These are phyloP conservation scores for Pseudoperonospora humuli DNA, from an alignment of 352 stramenopile genomes.

Conservation along the genomic window DNA sequence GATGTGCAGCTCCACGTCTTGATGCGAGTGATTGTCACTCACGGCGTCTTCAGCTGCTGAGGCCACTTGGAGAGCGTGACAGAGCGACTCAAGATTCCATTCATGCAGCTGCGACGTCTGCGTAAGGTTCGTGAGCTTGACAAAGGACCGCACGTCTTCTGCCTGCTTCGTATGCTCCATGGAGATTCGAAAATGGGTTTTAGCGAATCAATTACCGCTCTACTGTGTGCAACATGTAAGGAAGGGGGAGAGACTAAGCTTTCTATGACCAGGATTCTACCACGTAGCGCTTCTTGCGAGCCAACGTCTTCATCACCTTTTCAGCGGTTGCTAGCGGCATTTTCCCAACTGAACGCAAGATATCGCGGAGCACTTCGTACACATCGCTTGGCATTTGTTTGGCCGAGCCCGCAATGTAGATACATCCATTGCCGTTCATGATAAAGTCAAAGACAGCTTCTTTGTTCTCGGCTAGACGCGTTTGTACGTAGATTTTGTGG, in stretches of 20 bases:
- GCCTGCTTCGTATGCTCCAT: conserved; percentile 13
- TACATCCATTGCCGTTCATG: conserved; percentile 46
- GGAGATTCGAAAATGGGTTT: neutral
- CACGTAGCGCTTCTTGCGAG: conserved; percentile 74
- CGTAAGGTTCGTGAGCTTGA: conserved; percentile 39
- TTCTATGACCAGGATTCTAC: conserved; percentile 80
- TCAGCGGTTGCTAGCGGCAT: conserved; percentile 59
- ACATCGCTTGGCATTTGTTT: conserved; percentile 91
- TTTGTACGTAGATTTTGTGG: conserved; percentile 90
- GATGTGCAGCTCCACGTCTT: conserved; percentile 20
- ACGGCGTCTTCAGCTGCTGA: conserved; percentile 26
- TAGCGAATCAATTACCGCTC: conserved; percentile 7
- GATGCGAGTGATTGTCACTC: conserved; percentile 1
- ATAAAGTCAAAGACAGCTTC: conserved; percentile 60
- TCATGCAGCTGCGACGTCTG: conserved; percentile 42
- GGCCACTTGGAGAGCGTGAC: conserved; percentile 35
- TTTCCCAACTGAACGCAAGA: conserved; percentile 68
- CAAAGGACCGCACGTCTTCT: conserved; percentile 29
- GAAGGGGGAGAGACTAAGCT: too few relatives aligned
- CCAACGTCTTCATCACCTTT: conserved; percentile 62
- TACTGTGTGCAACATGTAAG: too few relatives aligned
- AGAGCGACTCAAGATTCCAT: conserved; percentile 45
- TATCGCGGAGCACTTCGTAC: conserved; percentile 82
- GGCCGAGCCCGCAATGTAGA: conserved; percentile 85
- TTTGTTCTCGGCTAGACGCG: conserved; percentile 76